Base-by-base conservation (phyloP, 2,329 filamentous ascomycete genomes). In the Lachnellula cervina region DNA sequence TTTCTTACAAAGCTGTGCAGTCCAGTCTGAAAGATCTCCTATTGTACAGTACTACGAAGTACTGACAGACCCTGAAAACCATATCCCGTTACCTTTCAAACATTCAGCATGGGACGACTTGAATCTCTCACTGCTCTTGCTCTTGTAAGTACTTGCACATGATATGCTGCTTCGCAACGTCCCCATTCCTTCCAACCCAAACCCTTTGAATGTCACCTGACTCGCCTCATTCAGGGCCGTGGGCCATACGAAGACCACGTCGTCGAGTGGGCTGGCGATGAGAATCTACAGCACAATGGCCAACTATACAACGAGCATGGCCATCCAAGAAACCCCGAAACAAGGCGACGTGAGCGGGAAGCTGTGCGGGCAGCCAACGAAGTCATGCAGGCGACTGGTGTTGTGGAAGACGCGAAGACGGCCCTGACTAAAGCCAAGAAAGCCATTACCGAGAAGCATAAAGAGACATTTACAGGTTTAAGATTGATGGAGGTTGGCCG, bases 351-450 rank as follows among this genome's bases (percentile, higher is more conserved):
- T 44, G 66, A 69, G 42, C 62, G 64, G 48, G 68, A 70, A 16
- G 63, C 69, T 25, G 64, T 70, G 23, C 62, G 68, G 32, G 68
- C 69, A 19, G 66, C 68, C 35, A 71, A 71, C 52, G 69, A 71
- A 59, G 69, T 71, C 28, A 68, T 71, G 66, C 64, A 68, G 50
- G 67, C 67, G 28, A 69, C 68, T 11, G 69, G 69, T 19, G 62
- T 71, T 16, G 66, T 70, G 11, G 69, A 71, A 55, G 64, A 69
- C 47, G 58, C 61, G 14, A 42, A 54, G 28, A 62, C 60, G 19
- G 64, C 63, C 21, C 68, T 61, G 35, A 53, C 45, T 14, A 66
- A 65, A 49, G 61, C 58, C 3, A 60, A 46, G 8, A 55, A 61
- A 49, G 49, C 54, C 6, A 55, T 55, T 16, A 19, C 54, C 9